Conservation (phyloP, 768 basidiomycete genomes). For the Phaffia tasmanica region DNA sequence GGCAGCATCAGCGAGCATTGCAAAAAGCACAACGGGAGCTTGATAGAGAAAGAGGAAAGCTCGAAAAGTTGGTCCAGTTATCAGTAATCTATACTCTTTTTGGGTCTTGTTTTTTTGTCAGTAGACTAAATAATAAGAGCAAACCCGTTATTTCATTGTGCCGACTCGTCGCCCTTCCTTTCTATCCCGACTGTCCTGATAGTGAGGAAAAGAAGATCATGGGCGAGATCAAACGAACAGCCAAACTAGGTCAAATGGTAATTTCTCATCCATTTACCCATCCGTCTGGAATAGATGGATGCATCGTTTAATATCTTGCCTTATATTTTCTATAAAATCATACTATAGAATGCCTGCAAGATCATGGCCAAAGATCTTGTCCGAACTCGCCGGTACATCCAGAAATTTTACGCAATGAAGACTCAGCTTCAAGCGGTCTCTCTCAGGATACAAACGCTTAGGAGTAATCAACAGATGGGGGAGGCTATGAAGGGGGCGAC, state of each 20-base stretch:
- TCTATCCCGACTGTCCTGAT: background rate
- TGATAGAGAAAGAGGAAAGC: slow-evolving; percentile 84
- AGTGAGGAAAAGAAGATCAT: slow-evolving; percentile 80
- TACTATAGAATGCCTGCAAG: slow-evolving; percentile 82
- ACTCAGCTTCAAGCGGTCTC: slow-evolving; percentile 95
- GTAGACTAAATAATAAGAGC: background rate
- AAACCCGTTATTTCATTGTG: background rate
- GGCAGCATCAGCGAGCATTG: slow-evolving; percentile 90
- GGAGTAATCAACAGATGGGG: slow-evolving; percentile 98
- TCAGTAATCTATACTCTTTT: background rate
- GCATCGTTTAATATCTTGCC: background rate
- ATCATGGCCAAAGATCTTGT: slow-evolving; percentile 99
- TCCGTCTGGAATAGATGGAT: background rate
- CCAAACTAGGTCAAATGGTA: slow-evolving; percentile 90
- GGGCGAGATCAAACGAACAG: slow-evolving; percentile 88
- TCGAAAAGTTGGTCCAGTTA: slow-evolving; percentile 56
- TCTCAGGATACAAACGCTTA: slow-evolving; percentile 84
- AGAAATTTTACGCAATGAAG: slow-evolving; percentile 98
- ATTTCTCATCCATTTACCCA: background rate
- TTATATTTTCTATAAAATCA: background rate
- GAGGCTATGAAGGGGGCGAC: slow-evolving; percentile 98
- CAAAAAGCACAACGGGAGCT: slow-evolving; percentile 96
- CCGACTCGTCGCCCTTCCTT: background rate
- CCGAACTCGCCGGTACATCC: slow-evolving; percentile 83
- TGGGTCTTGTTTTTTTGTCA: background rate